These are phyloP conservation scores for Eimeria praecox DNA, from an alignment of 169 alveolate genomes.

Conservation along the genomic window DNA sequence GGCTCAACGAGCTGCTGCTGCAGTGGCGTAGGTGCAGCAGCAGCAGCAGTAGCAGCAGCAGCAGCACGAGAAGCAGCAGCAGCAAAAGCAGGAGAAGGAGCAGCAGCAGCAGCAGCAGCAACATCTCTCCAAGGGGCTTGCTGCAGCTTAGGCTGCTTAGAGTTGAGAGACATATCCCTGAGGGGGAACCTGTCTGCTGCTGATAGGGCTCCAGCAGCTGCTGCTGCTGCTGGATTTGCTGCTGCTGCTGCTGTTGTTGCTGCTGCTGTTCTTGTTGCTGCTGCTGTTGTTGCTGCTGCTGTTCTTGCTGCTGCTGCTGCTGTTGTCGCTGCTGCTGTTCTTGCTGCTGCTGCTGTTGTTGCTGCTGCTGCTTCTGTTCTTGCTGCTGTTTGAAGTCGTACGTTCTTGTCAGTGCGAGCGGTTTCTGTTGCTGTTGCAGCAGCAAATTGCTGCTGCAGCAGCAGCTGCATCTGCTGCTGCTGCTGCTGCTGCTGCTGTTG, in stretches of 20 bases:
- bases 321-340: neutral
- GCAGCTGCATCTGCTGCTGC: too few species aligned
- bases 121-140: neutral
- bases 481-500: slow-evolving; percentile 2
- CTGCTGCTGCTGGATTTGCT: neutral
- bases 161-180: neutral
- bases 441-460: too few species aligned
- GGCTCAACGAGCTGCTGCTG: slow-evolving; percentile 4
- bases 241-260: neutral
- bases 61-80: neutral
- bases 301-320: neutral
- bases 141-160: neutral
- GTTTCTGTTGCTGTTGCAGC: slow-evolving; percentile 4
- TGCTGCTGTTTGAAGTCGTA: slow-evolving; percentile 5
- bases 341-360: slow-evolving; percentile 37
- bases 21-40: neutral
- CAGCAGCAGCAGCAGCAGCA: slow-evolving; percentile 38
- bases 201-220: neutral
- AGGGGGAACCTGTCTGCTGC: neutral
- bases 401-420: neutral
- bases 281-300: slow-evolving; percentile 43
- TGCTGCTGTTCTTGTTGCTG: slow-evolving; percentile 5
- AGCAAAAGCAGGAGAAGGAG: neutral
- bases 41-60: neutral
- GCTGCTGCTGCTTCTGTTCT: too few species aligned